Base-by-base conservation (phyloP, 2,329 filamentous ascomycete species). In the Neopestalotiopsis sp. region DNA sequence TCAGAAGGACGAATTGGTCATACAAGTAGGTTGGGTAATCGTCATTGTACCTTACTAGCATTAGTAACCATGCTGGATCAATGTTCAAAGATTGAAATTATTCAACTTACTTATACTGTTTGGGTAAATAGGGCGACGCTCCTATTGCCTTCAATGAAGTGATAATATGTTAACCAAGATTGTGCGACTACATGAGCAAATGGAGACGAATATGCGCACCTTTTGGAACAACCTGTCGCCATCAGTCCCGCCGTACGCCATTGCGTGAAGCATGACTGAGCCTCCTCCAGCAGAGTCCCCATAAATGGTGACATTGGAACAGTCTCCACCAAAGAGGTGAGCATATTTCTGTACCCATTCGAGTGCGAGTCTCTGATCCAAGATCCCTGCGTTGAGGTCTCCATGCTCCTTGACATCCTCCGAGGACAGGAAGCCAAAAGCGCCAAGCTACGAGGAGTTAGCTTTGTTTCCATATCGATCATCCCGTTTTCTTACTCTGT, bases 281-380 rank as follows among this genome's bases (percentile, higher is more conserved):
- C 86, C 87, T 0, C 80, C 88, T 2, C 88, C 87, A 0, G 88
- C 87, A 0, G 83, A 86, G 71, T 87, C 83, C 0, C 88, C 87
- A 73, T 81, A 82, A 32, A 89, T 83, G 0, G 86, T 88, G 1
- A 90, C 85, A n/a, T 84, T 83, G 1, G 69, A 70, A 0, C 83
- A 81, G 68, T 89, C 82, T 5, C 87, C 87, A 1, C 87, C 87
- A 69, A 89, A 89, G 9, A 78, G 74, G 42, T 79, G 74, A 65
- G 89, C 87, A 70, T 89, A 76, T 24, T 81, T 77, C 68, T 86
- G 81, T 1, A 89, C 83, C 86, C 87, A 89, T 74, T 83, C 73
- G 3, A 89, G 76, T 0, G 84, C 85, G 42, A 84, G 85, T 32
- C 82, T 79, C 75, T 57, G 45, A 30, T 66, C 64, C 17, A 57